phyloP scores from a whole-genome alignment of 2,329 filamentous ascomycete species.

The Ophiostoma piceae region DNA sequence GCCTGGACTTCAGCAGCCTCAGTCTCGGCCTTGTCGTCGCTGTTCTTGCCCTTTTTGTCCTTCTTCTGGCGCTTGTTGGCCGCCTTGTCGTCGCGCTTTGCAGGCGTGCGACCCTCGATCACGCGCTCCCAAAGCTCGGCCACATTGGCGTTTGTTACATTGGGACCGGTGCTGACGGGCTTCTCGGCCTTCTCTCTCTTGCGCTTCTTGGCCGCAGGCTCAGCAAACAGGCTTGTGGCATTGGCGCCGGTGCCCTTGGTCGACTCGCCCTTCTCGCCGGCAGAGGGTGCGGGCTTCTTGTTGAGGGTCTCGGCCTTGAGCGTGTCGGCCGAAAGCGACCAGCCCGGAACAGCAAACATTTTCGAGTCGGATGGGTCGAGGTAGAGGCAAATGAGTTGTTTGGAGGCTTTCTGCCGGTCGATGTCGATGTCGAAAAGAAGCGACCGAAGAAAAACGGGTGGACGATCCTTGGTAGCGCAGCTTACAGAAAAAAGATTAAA shows the following conservation, averaged over 20 bases:
- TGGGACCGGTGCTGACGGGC: not conserved
- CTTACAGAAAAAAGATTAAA: not conserved
- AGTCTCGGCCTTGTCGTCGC: conserved; percentile 14
- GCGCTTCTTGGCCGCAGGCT: conserved; percentile 47
- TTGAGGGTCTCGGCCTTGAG: conserved; percentile 62
- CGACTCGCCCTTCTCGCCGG: conserved; percentile 37
- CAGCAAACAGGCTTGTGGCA: conserved; percentile 17
- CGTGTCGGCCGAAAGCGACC: conserved; percentile 69
- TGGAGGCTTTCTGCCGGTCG: not conserved
- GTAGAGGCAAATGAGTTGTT: not conserved
- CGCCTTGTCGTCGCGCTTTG: conserved; percentile 18
- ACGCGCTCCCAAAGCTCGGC: conserved; percentile 73
- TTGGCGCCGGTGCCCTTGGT: conserved; percentile 29
- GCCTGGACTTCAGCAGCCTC: not conserved
- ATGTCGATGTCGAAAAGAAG: not conserved
- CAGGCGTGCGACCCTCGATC: conserved; percentile 60
- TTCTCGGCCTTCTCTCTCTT: conserved; percentile 39
- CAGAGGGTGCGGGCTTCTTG: conserved; percentile 28
- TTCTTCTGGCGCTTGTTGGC: conserved; percentile 28
- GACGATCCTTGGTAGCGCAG: conserved; percentile 1
- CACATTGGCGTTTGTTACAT: conserved; percentile 65
- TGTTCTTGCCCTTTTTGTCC: conserved; percentile 28
- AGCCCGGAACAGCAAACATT: conserved; percentile 93
- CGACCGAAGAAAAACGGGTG: not conserved
- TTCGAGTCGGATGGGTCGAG: not conserved